Evolutionary conservation across 169 alveolate genomes (phyloP).

Genomic region (Cyclospora cayetanensis): DNA sequence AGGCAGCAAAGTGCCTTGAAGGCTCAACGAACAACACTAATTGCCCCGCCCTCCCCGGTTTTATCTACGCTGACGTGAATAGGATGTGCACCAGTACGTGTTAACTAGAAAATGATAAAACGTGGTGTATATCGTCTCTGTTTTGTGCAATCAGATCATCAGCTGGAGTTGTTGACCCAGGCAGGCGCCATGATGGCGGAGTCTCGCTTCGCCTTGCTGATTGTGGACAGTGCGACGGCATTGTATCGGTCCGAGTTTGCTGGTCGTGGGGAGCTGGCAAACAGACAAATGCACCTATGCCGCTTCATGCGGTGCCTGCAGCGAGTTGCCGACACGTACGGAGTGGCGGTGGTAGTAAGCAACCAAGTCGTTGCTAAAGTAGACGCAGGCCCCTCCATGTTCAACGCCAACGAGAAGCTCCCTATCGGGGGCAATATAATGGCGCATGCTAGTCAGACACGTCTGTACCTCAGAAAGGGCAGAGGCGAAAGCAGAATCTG

Average conservation of each 20-base stretch:
- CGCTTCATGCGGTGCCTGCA: conserved; percentile 95
- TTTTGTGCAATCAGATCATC: conserved; percentile 90
- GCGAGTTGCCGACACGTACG: conserved; percentile 94
- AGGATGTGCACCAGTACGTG: too few species aligned
- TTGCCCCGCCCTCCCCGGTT: too few species aligned
- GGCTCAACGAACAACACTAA: too few species aligned
- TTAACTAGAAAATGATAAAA: too few species aligned
- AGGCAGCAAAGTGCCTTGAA: too few species aligned
- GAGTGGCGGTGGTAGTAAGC: conserved; percentile 81
- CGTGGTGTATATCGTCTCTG: not conserved
- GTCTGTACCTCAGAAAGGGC: conserved; percentile 94
- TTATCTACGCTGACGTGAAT: too few species aligned
- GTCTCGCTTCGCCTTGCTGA: conserved; percentile 95
- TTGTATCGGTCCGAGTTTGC: conserved; percentile 97
- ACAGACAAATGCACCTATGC: conserved; percentile 96
- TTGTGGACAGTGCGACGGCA: conserved; percentile 97
- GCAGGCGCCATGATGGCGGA: conserved; percentile 98
- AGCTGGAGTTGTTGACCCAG: conserved; percentile 93
- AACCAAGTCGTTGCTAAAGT: conserved; percentile 88
- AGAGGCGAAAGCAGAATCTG: conserved; percentile 96
- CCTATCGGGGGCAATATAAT: conserved; percentile 99
- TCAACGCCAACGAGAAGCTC: conserved; percentile 81
- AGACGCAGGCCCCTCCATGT: conserved; percentile 81
- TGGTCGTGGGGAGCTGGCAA: conserved; percentile 99
- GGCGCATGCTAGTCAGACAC: conserved; percentile 99